Base-by-base conservation (phyloP, 129 eudicot genomes). In the Chrysanthemum makinoi region DNA sequence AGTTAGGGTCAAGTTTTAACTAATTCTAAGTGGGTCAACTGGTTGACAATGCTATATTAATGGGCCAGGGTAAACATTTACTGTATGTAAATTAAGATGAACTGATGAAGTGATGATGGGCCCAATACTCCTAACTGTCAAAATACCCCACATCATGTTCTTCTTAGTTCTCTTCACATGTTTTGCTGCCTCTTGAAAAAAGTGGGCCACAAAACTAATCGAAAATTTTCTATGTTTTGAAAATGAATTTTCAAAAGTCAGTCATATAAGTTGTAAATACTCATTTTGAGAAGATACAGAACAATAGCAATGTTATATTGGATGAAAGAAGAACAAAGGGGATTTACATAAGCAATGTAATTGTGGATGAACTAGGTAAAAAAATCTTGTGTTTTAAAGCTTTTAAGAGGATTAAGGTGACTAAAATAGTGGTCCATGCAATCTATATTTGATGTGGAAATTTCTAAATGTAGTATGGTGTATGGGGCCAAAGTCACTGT, bases 131-230 rank as follows among this genome's bases (percentile, higher is more conserved):
- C 76, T 69, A 62, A 77, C 81, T 70, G 76, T 69, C 76, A 77
- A 12, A 53, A 16, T 77, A 62, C 71, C 81, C 81, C 81, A 77
- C 81, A 70, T 77, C 81, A 77, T 70, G 76, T 77, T 77, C 76
- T 70, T 62, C 76, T 7, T 39, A 39, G 10, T 7, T 39, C 46
- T 61, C 49, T 68, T 59, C 75, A 56, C 62, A 35, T 65, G 72
- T 51, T 64, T 50, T 64, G 9, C 51, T 13, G 10, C 13, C 10
- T 62, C 67, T 39, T 39, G 9, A 39, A 6, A 39, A 39, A 39
- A 39, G 46, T 39, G 46, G 46, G 46, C 46, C 46, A 39, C 10
- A 39, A 7, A 39, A 39, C 9, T 39, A 39, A 39, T 39, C 44
- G 9, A 39, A 39, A 39, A 5, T 6, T 39, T 39, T 39, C 44